Evolutionary conservation across 345 rosid genomes (phyloP).

Genomic region (Gossypium stocksii): DNA sequence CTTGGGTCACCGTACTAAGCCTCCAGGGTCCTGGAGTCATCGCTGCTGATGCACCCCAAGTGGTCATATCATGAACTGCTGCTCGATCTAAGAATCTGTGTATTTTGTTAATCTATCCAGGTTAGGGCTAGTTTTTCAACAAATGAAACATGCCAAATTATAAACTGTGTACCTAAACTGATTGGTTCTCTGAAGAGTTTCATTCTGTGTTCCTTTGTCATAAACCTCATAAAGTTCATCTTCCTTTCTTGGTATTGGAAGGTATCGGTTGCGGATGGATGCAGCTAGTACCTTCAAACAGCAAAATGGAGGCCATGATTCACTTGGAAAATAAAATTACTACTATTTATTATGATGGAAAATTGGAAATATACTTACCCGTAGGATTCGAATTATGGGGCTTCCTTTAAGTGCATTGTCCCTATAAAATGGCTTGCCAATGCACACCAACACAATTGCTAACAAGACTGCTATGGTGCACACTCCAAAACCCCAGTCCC

Average conservation of each 20-base stretch:
- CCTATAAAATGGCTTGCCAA: slow-evolving; percentile 53
- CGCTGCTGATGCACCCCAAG: slow-evolving; percentile 15
- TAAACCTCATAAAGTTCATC: slow-evolving; percentile 45
- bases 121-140: not conserved
- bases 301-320: not conserved
- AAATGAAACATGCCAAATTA: not conserved
- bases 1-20: slow-evolving; percentile 53
- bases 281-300: slow-evolving; percentile 33
- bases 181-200: slow-evolving; percentile 43
- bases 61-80: slow-evolving; percentile 25
- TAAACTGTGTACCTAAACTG: slow-evolving; percentile 43
- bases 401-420: slow-evolving; percentile 42
- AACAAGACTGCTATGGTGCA: slow-evolving; percentile 29
- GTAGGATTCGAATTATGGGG: slow-evolving; percentile 42
- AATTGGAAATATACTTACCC: slow-evolving; percentile 24
- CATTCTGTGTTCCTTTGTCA: slow-evolving; percentile 33
- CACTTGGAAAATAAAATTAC: not conserved
- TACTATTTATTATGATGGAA: not conserved
- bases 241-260: slow-evolving; percentile 36
- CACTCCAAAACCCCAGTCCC: slow-evolving; percentile 49
- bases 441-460: slow-evolving; percentile 23
- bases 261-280: slow-evolving; percentile 36
- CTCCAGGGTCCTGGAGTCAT: slow-evolving; percentile 36
- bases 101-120: not conserved
- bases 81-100: slow-evolving; percentile 53